A percentile compares a stretch with the other conserved stretches of the same genome.
phyloP scores from a whole-genome alignment of 1,139 yeast species.

The Citeromyces siamensis region DNA sequence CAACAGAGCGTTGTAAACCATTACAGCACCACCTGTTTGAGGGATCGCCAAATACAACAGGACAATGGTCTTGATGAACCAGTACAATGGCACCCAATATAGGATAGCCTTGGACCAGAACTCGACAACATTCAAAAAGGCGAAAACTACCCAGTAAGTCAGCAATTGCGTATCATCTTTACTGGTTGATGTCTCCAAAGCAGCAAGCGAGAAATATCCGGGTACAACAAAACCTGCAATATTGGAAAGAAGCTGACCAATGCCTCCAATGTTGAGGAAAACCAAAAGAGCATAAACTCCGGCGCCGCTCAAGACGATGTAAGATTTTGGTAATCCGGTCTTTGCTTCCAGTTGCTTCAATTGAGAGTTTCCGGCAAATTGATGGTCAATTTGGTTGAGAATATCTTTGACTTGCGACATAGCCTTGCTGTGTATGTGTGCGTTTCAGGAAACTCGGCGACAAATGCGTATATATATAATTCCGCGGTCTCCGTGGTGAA shows the following conservation, averaged over 20 bases:
- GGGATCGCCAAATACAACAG: constrained; percentile 87
- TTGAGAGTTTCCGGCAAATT: constrained; percentile 9
- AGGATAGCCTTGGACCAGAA: constrained; percentile 92
- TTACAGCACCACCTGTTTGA: constrained; percentile 70
- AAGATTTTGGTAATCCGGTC: constrained; percentile 81
- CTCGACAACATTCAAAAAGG: constrained; percentile 80
- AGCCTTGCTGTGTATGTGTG: constrained; percentile 1
- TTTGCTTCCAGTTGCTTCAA: constrained; percentile 47
- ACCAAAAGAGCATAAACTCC: constrained; percentile 61
- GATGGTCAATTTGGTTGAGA: constrained; percentile 4
- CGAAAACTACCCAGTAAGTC: constrained; percentile 91
- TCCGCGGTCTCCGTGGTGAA: too few relatives aligned
- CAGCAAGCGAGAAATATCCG: constrained; percentile 77
- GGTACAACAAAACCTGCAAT: constrained; percentile 87
- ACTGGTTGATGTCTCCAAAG: constrained; percentile 58
- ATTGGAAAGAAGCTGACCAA: constrained; percentile 89
- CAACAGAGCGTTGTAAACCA: constrained; percentile 52
- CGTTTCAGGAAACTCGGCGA: background rate
- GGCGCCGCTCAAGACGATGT: constrained; percentile 58
- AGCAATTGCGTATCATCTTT: constrained; percentile 86
- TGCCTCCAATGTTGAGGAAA: constrained; percentile 83
- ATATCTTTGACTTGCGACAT: constrained; percentile 4
- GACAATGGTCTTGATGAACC: constrained; percentile 82
- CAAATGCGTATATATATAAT: too few relatives aligned
- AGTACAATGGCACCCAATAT: constrained; percentile 94